Conservation (phyloP, 805 yeast genomes). For the Candida andamanensis region DNA sequence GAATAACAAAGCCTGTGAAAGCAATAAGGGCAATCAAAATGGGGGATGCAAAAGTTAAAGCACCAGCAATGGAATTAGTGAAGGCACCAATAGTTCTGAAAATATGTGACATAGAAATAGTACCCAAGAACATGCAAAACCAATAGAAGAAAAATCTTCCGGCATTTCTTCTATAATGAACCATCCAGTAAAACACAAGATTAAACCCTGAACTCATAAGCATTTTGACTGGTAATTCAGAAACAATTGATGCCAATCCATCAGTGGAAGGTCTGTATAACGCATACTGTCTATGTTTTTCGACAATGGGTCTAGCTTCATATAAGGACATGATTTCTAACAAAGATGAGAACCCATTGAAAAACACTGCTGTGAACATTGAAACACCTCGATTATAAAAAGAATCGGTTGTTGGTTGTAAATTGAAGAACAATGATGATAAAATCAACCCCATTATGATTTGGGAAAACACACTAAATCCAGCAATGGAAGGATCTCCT, state of each 20-base stretch:
- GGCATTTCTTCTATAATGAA: conserved; percentile 34
- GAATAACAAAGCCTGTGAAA: conserved; percentile 46
- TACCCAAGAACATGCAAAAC: conserved; percentile 22
- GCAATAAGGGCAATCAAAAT: conserved; percentile 49
- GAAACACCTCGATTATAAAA: conserved; percentile 62
- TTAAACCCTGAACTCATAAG: conserved; percentile 26
- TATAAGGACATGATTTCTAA: conserved; percentile 57
- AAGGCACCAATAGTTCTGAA: conserved; percentile 40
- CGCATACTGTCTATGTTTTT: conserved; percentile 67
- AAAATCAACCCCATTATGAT: conserved; percentile 53
- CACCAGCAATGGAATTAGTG: conserved; percentile 35
- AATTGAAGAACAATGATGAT: conserved; percentile 56
- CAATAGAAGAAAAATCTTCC: conserved; percentile 37
- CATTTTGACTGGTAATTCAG: conserved; percentile 60
- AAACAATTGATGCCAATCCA: conserved; percentile 55
- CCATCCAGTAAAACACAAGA: conserved; percentile 43
- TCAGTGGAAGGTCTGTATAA: conserved; percentile 73
- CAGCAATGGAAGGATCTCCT: conserved; percentile 54
- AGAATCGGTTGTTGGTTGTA: conserved; percentile 46
- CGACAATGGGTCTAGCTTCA: conserved; percentile 58
- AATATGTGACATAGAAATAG: conserved; percentile 38
- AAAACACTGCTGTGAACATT: conserved; percentile 55
- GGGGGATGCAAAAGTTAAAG: conserved; percentile 43
- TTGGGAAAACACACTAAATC: conserved; percentile 48
- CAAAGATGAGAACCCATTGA: conserved; percentile 55